Base-by-base conservation (phyloP, 2,329 filamentous ascomycete genomes). In the Aureobasidium leucospermi region DNA sequence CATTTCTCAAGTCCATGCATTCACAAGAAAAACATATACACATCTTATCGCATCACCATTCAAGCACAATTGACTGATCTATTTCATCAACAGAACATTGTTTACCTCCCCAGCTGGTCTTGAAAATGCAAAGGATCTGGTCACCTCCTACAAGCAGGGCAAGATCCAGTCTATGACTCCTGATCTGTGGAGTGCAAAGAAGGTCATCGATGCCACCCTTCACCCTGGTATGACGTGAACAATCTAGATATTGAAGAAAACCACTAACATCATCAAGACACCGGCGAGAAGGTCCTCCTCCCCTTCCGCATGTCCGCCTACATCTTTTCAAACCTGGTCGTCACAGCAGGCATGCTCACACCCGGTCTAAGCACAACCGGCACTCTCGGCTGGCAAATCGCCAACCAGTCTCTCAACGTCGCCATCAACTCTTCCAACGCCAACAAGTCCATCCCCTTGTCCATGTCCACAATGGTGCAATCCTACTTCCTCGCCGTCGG, bases 231-330 rank as follows among this genome's bases (percentile, higher is more conserved):
- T 65, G 80, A 38, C 10, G 15, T 39, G n/a, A 59, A 19, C 9
- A 4, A 28, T 32, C 19, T 16, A 2, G 15, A 11, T 4, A 3
- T 2, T 1, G 4, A n/a, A 6, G 38, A 1, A 28, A 11, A 15
- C 11, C 2, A 15, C 45, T 60, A 42, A 61, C 10, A 31, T 32
- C 29, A 7, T 7, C 32, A 64, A 95, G 94, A 99, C 74, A 97
- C 92, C 16, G 94, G 94, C 65, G 81, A 92, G 72, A 87, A 93
- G 49, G 92, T 99, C 63, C 84, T 97, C 67, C 81, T 99, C 16
- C 94, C 94, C 19, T 97, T 97, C 73, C 89, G 94, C 72, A 99
- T 99, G 94, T 97, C 93, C 55, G 89, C 84, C 76, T 99, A 94
- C 72, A 91, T 96, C 58, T 76, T 97, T 59, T 92, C 92, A 64